Conservation (phyloP, 2,329 filamentous ascomycete species). For the Fusarium nelsonii region DNA sequence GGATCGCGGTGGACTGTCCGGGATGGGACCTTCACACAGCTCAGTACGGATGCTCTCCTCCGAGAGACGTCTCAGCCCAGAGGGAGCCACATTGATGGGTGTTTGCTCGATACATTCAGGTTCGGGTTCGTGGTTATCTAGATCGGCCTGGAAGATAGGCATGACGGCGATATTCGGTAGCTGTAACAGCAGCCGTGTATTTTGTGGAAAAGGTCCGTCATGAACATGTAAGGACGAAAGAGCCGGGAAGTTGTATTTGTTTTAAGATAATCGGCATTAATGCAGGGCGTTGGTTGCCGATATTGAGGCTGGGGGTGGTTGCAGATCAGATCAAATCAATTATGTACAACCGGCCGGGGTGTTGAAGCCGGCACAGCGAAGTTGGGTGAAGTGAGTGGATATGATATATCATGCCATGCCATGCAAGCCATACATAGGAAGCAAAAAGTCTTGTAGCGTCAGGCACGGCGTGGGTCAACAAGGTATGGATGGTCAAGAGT, state of each 20-base stretch:
- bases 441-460: conserved; percentile 1
- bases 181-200: conserved; percentile 53
- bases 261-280: conserved; percentile 12
- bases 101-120: conserved; percentile 38
- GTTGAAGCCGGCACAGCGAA: conserved; percentile 20
- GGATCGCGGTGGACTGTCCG: conserved; percentile 55
- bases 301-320: conserved; percentile 8
- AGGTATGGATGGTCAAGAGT: conserved; percentile 1
- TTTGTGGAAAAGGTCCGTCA: conserved; percentile 32
- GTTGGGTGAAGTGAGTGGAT: conserved; percentile 40
- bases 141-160: conserved; percentile 70
- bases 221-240: conserved; percentile 34
- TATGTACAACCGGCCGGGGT: conserved; percentile 9
- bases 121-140: conserved; percentile 53
- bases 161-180: conserved; percentile 54
- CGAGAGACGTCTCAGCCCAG: conserved; percentile 56
- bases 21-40: conserved; percentile 69
- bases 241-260: conserved; percentile 3
- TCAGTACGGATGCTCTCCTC: conserved; percentile 73
- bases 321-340: conserved; percentile 8
- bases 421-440: conserved; percentile 27
- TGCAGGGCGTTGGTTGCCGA: conserved; percentile 29
- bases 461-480: conserved; percentile 42
- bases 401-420: conserved; percentile 46
- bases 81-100: conserved; percentile 28